Conservation (phyloP, 2,329 filamentous ascomycete species). For the Macrophomina tecta region DNA sequence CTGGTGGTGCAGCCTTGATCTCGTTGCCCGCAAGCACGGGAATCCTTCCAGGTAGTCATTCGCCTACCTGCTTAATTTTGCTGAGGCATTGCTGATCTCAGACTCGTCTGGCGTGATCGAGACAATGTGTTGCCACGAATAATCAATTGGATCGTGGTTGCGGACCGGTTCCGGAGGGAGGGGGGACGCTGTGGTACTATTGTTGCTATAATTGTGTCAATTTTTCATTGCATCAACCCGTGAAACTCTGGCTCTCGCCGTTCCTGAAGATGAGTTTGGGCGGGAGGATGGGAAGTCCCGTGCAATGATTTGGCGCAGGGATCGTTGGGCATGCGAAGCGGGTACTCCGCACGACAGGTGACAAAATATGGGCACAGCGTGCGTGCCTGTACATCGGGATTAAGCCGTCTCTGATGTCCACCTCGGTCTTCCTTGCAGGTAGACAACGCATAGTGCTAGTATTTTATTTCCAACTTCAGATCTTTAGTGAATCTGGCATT, state of each 20-base stretch:
- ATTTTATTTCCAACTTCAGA: background rate
- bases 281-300: background rate
- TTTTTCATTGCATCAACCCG: no score
- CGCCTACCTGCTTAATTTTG: background rate
- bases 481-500: background rate
- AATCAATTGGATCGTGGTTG: background rate
- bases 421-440: background rate
- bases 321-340: background rate
- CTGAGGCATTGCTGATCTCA: no score
- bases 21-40: no score
- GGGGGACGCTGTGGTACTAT: background rate
- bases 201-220: background rate
- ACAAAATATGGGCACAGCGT: background rate
- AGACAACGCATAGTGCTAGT: background rate
- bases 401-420: background rate
- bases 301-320: background rate
- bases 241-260: no score
- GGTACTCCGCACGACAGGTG: no score
- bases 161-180: background rate
- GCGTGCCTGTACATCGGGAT: background rate
- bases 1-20: no score
- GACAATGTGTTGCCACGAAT: background rate
- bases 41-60: background rate
- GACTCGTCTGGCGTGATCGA: background rate
- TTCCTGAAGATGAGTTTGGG: background rate